Percentiles rank a stretch among this genome's conserved stretches.
Evolutionary conservation across 2,329 filamentous ascomycete species (phyloP).

Genomic region (Cytospora piceae): DNA sequence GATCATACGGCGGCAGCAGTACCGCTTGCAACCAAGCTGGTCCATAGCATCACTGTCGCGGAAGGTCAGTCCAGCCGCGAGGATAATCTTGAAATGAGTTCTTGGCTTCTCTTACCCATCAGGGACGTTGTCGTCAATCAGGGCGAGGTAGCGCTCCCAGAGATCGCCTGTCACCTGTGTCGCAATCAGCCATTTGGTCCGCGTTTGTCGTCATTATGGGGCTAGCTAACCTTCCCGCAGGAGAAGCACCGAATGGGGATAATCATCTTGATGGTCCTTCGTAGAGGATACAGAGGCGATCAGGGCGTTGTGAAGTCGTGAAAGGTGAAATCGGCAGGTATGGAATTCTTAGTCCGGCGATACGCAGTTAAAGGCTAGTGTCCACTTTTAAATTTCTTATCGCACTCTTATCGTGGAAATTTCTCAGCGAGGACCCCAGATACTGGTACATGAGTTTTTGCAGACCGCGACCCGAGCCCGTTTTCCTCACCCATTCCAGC

Average conservation of each 20-base stretch:
- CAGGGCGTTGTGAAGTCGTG: not conserved
- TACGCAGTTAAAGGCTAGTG: conserved; percentile 12
- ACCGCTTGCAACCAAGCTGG: conserved; percentile 87
- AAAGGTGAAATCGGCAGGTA: conserved; percentile 10
- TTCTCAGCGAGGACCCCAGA: conserved; percentile 24
- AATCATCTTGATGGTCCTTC: conserved; percentile 73
- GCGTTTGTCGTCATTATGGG: not conserved
- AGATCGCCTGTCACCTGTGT: conserved; percentile 90
- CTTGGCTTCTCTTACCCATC: conserved; percentile 65
- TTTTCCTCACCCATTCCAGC: conserved; percentile 16
- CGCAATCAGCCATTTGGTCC: conserved; percentile 37
- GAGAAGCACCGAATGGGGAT: conserved; percentile 99
- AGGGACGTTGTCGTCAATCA: conserved; percentile 76
- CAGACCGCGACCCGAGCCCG: conserved; percentile 31
- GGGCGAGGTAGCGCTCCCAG: conserved; percentile 92
- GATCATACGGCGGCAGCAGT: conserved; percentile 99
- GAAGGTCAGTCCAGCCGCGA: conserved; percentile 35
- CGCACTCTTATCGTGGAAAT: conserved; percentile 31
- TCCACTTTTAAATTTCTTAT: conserved; percentile 31
- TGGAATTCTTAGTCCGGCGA: conserved; percentile 45
- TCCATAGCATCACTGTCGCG: conserved; percentile 88
- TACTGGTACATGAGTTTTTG: conserved; percentile 28
- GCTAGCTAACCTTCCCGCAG: conserved; percentile 84
- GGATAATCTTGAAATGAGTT: not conserved
- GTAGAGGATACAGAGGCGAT: not conserved